Conservation (phyloP, 2,329 filamentous ascomycete species). For the Curvularia verruculosa region DNA sequence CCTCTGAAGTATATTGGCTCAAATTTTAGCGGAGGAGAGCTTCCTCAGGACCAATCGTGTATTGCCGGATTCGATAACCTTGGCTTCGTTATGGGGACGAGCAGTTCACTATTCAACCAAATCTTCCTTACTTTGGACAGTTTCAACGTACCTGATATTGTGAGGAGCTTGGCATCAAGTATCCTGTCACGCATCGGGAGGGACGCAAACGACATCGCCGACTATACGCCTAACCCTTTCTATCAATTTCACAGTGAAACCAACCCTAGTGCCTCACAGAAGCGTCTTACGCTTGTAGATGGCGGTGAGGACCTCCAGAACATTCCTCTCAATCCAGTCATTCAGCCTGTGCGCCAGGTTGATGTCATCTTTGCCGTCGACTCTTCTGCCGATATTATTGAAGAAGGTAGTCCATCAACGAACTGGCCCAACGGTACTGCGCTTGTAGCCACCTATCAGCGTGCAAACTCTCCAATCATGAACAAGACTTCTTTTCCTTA, state of each 20-base stretch:
- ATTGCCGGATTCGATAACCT: constrained; percentile 81
- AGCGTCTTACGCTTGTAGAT: constrained; percentile 73
- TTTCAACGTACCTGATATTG: constrained; percentile 55
- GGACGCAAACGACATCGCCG: constrained; percentile 73
- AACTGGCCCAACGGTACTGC: constrained; percentile 80
- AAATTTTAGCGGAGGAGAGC: constrained; percentile 67
- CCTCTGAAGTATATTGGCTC: constrained; percentile 75
- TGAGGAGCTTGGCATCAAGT: constrained; percentile 59
- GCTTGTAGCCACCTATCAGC: constrained; percentile 74
- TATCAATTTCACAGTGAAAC: constrained; percentile 65
- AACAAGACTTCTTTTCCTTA: constrained; percentile 75
- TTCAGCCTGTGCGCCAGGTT: constrained; percentile 72
- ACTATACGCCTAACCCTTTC: constrained; percentile 79
- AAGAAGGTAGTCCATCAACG: constrained; percentile 36
- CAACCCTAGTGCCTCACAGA: constrained; percentile 62
- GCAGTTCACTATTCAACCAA: constrained; percentile 82
- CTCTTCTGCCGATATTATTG: constrained; percentile 72
- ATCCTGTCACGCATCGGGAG: constrained; percentile 64
- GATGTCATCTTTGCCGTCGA: constrained; percentile 85
- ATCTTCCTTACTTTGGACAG: constrained; percentile 70
- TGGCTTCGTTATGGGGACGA: constrained; percentile 85
- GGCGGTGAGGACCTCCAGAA: constrained; percentile 81
- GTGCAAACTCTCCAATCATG: constrained; percentile 63
- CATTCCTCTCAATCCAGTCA: constrained; percentile 77
- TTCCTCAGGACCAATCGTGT: constrained; percentile 65